Evolutionary conservation across 2,329 filamentous ascomycete genomes (phyloP).

Genomic region (Nemania diffusa): DNA sequence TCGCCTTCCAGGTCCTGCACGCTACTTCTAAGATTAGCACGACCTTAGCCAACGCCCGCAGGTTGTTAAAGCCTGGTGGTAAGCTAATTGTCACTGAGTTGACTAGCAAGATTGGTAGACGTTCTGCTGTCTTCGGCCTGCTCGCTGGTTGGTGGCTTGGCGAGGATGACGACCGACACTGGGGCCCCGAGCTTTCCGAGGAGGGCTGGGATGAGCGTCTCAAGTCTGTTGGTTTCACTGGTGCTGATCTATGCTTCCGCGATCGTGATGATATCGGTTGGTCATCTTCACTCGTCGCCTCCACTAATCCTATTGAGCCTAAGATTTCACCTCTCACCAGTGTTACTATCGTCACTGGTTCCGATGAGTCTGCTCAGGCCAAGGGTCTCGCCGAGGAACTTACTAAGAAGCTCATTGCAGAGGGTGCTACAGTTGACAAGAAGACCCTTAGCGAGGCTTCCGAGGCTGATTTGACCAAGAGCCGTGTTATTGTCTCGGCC

Average conservation of each 20-base stretch:
- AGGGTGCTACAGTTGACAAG: slow-evolving; percentile 40
- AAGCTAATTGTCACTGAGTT: slow-evolving; percentile 47
- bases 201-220: slow-evolving; percentile 46
- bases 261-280: slow-evolving; percentile 45
- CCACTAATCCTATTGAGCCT: slow-evolving; percentile 41
- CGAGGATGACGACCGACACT: slow-evolving; percentile 45
- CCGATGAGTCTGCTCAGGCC: slow-evolving; percentile 35
- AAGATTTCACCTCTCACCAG: slow-evolving; percentile 39
- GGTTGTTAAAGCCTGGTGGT: slow-evolving; percentile 48
- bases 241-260: slow-evolving; percentile 45
- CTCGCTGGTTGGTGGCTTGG: slow-evolving; percentile 51
- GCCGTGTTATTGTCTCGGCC: slow-evolving; percentile 43
- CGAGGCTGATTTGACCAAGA: slow-evolving; percentile 39
- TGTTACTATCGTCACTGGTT: slow-evolving; percentile 42
- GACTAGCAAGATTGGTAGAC: slow-evolving; percentile 45
- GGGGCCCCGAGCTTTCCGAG: slow-evolving; percentile 44
- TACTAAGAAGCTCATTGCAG: slow-evolving; percentile 37
- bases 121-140: slow-evolving; percentile 48
- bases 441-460: slow-evolving; percentile 38
- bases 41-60: slow-evolving; percentile 43
- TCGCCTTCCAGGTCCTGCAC: slow-evolving; percentile 50
- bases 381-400: slow-evolving; percentile 39
- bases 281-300: slow-evolving; percentile 45
- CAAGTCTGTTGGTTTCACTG: slow-evolving; percentile 43
- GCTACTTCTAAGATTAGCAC: slow-evolving; percentile 45